phyloP scores from a whole-genome alignment of 441 rosid species.

The Erodium trifolium region DNA sequence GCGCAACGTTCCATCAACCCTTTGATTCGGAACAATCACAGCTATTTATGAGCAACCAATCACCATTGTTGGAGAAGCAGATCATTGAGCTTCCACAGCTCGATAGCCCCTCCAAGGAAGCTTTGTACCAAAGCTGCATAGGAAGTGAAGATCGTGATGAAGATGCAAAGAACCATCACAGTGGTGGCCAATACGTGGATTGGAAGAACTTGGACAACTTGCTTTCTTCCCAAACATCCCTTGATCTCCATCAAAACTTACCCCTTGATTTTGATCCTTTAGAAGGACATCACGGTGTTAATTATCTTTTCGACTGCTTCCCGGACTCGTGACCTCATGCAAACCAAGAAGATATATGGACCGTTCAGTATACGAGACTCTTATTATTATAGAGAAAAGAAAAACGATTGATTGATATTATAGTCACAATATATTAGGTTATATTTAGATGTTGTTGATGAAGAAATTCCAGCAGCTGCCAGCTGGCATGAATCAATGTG shows the following conservation, averaged over 20 bases:
- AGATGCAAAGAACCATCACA: not conserved
- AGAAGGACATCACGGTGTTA: constrained; percentile 27
- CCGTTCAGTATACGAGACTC: not conserved
- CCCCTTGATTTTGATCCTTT: not conserved
- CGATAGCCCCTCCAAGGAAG: constrained; percentile 59
- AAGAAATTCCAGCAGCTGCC: too few species aligned
- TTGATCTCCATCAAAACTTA: constrained; percentile 14
- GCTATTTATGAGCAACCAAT: constrained; percentile 12
- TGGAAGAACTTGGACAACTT: constrained; percentile 60
- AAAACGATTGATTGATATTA: too few species aligned
- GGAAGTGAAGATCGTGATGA: too few species aligned
- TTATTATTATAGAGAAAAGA: too few species aligned
- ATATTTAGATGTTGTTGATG: too few species aligned
- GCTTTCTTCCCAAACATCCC: constrained; percentile 23
- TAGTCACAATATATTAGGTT: too few species aligned
- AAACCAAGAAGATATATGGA: not conserved
- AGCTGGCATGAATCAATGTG: too few species aligned
- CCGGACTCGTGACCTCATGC: constrained; percentile 33
- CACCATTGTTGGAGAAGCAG: constrained; percentile 30
- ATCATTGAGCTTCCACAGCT: constrained; percentile 38
- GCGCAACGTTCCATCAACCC: constrained; percentile 23
- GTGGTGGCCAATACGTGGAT: constrained; percentile 32
- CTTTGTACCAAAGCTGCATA: constrained; percentile 25
- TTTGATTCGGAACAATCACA: constrained; percentile 13
- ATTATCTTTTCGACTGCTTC: constrained; percentile 50